Percentiles rank a stretch among this genome's conserved stretches.
These are phyloP conservation scores for Arthrobotrys sphaeroides DNA, from an alignment of 2,329 filamentous ascomycete species.

Conservation along the genomic window DNA sequence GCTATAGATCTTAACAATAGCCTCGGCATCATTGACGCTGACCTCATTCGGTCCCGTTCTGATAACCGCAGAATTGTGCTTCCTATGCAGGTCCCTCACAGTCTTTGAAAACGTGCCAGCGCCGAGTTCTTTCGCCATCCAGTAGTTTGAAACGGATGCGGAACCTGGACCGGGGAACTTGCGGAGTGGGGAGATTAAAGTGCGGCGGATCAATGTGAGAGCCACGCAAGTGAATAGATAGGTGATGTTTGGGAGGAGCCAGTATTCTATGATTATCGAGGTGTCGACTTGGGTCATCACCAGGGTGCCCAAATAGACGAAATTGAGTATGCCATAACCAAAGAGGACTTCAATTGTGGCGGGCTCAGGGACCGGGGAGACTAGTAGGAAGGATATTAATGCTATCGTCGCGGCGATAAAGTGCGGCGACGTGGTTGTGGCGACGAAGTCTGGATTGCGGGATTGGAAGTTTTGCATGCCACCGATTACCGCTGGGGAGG, in stretches of 20 bases:
- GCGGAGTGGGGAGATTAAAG: slow-evolving; percentile 3
- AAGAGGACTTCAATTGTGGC: slow-evolving; percentile 38
- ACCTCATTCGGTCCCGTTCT: slow-evolving; percentile 41
- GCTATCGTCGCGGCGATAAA: slow-evolving; percentile 1
- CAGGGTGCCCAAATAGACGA: slow-evolving; percentile 25
- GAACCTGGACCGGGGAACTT: slow-evolving; percentile 16
- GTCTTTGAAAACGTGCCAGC: slow-evolving; percentile 40
- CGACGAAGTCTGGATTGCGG: slow-evolving; percentile 18
- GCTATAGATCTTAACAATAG: slow-evolving; percentile 40
- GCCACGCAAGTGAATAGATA: slow-evolving; percentile 12
- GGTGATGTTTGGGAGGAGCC: slow-evolving; percentile 28
- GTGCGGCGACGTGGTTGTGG: slow-evolving; percentile 27
- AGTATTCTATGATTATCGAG: slow-evolving; percentile 20
- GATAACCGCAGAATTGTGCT: slow-evolving; percentile 14
- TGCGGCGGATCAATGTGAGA: slow-evolving; percentile 12
- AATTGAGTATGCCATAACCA: slow-evolving; percentile 34
- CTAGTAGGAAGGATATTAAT: slow-evolving; percentile 11
- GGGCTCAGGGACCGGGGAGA: background rate
- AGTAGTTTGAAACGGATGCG: slow-evolving; percentile 35
- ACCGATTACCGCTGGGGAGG: background rate
- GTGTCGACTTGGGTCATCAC: slow-evolving; percentile 17
- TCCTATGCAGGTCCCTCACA: slow-evolving; percentile 31
- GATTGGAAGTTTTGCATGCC: slow-evolving; percentile 1
- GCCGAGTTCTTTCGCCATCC: slow-evolving; percentile 35
- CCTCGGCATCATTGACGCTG: slow-evolving; percentile 39